Conservation (phyloP, 441 rosid genomes). For the Erysimum cheiri region DNA sequence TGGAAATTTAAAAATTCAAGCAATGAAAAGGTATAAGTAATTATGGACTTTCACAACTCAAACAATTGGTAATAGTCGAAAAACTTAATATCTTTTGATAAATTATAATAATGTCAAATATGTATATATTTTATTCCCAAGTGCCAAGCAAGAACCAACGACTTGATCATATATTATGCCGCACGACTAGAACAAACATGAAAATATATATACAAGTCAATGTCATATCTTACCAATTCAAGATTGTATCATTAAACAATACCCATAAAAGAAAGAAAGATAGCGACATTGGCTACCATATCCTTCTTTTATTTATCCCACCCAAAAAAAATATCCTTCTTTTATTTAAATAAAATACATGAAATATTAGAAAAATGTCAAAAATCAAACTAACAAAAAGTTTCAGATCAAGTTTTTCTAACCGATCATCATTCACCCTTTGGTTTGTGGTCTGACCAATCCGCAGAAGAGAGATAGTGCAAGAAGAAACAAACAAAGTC, state of each 20-base stretch:
- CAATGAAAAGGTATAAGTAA: neutral
- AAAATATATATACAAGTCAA: slow-evolving; percentile 8
- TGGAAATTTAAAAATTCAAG: neutral
- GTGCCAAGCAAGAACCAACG: slow-evolving; percentile 14
- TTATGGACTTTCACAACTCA: neutral
- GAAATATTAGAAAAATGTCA: neutral
- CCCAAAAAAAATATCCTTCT: too few relatives aligned
- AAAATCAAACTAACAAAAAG: slow-evolving; percentile 10
- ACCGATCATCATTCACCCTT: slow-evolving; percentile 27
- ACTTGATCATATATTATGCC: neutral
- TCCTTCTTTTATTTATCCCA: slow-evolving; percentile 7
- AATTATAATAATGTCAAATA: slow-evolving; percentile 2
- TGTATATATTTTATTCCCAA: slow-evolving; percentile 1
- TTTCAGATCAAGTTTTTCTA: slow-evolving; percentile 14
- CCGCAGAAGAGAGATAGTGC: slow-evolving; percentile 18
- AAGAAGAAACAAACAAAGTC: slow-evolving; percentile 35
- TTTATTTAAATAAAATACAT: neutral
- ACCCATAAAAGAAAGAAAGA: slow-evolving; percentile 3
- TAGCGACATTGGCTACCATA: slow-evolving; percentile 35
- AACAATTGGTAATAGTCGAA: neutral
- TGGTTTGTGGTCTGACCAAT: slow-evolving; percentile 28
- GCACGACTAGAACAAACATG: neutral
- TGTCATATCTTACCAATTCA: slow-evolving; percentile 36
- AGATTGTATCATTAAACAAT: slow-evolving; percentile 23
- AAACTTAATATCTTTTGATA: neutral